Conservation (phyloP, 768 basidiomycete species). For the Mycena polygramma region DNA sequence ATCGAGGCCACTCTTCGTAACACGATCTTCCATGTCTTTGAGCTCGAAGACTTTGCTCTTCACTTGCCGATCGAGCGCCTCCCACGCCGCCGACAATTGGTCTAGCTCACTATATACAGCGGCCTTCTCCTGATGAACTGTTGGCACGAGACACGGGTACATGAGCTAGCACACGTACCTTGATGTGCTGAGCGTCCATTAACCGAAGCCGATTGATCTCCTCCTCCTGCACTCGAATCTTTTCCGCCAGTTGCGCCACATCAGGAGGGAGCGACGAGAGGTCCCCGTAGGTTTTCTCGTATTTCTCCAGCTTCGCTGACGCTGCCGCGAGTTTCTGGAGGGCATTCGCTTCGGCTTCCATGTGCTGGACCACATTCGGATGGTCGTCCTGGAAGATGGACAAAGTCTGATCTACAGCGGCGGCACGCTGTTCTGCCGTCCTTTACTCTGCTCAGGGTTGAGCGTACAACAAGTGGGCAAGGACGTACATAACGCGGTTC, state of each 20-base stretch:
- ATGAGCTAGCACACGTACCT: conserved; percentile 55
- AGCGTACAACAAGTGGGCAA: neutral
- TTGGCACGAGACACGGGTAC: conserved; percentile 23
- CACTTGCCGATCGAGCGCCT: conserved; percentile 82
- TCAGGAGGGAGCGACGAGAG: conserved; percentile 65
- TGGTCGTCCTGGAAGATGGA: conserved; percentile 60
- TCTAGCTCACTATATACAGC: conserved; percentile 89
- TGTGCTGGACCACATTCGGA: conserved; percentile 66
- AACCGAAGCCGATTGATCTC: conserved; percentile 74
- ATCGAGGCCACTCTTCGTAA: conserved; percentile 75
- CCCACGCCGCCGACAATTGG: conserved; percentile 89
- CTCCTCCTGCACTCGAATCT: conserved; percentile 76
- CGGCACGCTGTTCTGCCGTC: conserved; percentile 62
- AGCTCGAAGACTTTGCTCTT: conserved; percentile 90
- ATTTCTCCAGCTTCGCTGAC: conserved; percentile 67
- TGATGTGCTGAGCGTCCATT: conserved; percentile 72
- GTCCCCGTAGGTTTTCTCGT: conserved; percentile 75
- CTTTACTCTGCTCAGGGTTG: conserved; percentile 52
- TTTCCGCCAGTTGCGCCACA: conserved; percentile 60
- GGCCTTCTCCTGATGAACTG: conserved; percentile 65
- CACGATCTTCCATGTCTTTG: conserved; percentile 76
- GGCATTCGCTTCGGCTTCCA: conserved; percentile 64
- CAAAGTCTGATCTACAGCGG: conserved; percentile 67
- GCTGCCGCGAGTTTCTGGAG: conserved; percentile 61
- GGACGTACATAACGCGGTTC: conserved; percentile 66